phyloP scores from a whole-genome alignment of 805 yeast species.

The Lachancea kluyveri region DNA sequence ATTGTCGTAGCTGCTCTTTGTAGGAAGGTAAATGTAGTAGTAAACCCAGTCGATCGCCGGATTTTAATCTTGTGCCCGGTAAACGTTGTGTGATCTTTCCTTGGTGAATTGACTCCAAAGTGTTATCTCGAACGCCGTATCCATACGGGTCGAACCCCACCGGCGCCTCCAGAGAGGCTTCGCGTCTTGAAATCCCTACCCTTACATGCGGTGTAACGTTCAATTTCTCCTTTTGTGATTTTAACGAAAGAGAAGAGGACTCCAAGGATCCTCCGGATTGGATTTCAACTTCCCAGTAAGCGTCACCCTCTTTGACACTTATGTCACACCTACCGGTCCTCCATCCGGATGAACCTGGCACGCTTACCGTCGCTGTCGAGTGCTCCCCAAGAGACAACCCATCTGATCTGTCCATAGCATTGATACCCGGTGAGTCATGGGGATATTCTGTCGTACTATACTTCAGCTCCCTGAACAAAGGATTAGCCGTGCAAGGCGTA shows the following conservation, averaged over 20 bases:
- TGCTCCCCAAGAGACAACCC: conserved; percentile 40
- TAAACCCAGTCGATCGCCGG: conserved; percentile 83
- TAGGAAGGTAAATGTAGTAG: conserved; percentile 60
- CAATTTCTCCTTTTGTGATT: conserved; percentile 21
- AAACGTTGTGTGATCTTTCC: conserved; percentile 38
- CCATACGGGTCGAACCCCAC: conserved; percentile 95
- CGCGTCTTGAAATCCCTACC: conserved; percentile 77
- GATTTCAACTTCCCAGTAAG: conserved; percentile 74
- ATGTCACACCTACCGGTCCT: conserved; percentile 69
- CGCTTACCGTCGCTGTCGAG: conserved; percentile 29
- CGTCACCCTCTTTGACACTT: conserved; percentile 68
- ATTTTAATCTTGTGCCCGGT: conserved; percentile 40
- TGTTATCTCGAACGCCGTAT: conserved; percentile 78
- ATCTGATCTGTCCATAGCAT: conserved; percentile 52
- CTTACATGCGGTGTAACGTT: conserved; percentile 54
- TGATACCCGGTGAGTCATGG: conserved; percentile 37
- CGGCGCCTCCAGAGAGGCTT: conserved; percentile 88
- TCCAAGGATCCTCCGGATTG: conserved; percentile 28
- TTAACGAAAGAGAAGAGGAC: conserved; percentile 26
- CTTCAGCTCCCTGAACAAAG: conserved; percentile 46
- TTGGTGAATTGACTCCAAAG: conserved; percentile 66
- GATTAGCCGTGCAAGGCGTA: conserved; percentile 69
- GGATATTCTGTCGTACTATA: conserved; percentile 71
- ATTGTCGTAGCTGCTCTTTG: conserved; percentile 38
- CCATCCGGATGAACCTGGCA: conserved; percentile 71